These are phyloP conservation scores for Eleusine coracana DNA, from an alignment of 176 grass and related monocot species.

Conservation along the genomic window DNA sequence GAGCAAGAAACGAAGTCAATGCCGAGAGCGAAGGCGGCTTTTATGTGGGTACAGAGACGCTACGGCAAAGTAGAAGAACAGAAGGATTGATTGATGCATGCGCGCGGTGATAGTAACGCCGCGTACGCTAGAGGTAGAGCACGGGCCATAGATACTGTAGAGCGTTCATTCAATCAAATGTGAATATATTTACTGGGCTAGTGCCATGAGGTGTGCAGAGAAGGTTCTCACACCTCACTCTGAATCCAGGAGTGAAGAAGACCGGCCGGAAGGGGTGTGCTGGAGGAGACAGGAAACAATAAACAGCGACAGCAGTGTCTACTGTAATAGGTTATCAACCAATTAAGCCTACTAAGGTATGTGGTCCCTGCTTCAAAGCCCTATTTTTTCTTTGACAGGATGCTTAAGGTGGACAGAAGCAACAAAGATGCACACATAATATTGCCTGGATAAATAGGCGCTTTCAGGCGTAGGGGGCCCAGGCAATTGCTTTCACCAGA, in stretches of 20 bases:
- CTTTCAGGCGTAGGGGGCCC: slow-evolving; percentile 5
- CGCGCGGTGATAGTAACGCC: neutral
- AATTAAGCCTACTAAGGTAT: neutral
- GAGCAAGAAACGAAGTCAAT: slow-evolving; percentile 49
- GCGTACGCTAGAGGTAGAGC: neutral
- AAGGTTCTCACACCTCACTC: slow-evolving; percentile 38
- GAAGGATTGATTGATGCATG: slow-evolving; percentile 38
- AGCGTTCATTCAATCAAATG: neutral
- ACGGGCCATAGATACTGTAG: neutral
- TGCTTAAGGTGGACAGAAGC: neutral
- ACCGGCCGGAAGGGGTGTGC: neutral
- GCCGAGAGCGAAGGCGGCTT: slow-evolving; percentile 25
- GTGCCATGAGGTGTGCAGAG: neutral
- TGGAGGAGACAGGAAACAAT: neutral
- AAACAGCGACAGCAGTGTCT: neutral
- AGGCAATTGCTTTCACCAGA: neutral
- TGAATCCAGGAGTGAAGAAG: neutral
- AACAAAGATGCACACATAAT: slow-evolving; percentile 29
- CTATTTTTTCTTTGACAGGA: slow-evolving; percentile 15
- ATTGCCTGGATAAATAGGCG: slow-evolving; percentile 27
- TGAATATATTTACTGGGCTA: neutral
- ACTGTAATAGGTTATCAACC: neutral
- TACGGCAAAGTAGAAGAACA: slow-evolving; percentile 34
- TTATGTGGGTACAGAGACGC: neutral
- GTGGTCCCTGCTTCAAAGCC: slow-evolving; percentile 15